These are phyloP conservation scores for Solanum etuberosum DNA, from an alignment of 257 asterid species.

Conservation along the genomic window DNA sequence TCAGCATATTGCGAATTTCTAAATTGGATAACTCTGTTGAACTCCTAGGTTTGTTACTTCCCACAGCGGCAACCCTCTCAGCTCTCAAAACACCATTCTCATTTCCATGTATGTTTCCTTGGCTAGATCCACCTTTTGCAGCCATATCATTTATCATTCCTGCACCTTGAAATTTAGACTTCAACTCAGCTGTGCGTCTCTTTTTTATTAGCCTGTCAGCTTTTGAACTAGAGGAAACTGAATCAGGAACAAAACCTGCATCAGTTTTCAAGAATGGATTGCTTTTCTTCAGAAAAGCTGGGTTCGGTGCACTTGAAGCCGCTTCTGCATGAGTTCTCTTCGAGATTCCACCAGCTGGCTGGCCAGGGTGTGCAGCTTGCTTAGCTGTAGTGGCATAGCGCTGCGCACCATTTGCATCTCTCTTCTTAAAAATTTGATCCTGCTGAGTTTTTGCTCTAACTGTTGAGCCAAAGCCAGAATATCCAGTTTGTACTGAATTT, in stretches of 20 bases:
- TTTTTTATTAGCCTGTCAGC: conserved; percentile 8
- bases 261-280: not conserved
- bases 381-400: not conserved
- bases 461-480: not conserved
- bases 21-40: conserved; percentile 17
- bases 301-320: not conserved
- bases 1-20: conserved; percentile 23
- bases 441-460: not conserved
- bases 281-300: not conserved
- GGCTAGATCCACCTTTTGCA: conserved; percentile 3
- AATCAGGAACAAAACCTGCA: conserved; percentile 11
- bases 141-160: conserved; percentile 2
- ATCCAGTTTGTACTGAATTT: not conserved
- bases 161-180: not conserved
- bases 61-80: not conserved
- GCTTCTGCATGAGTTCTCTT: conserved; percentile 17
- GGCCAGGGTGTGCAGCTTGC: conserved; percentile 4
- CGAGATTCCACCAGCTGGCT: conserved; percentile 3
- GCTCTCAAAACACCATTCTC: conserved; percentile 5
- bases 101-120: conserved; percentile 6
- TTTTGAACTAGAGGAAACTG: not conserved
- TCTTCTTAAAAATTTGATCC: not conserved
- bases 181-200: conserved; percentile 23
- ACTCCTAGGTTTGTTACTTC: not conserved
- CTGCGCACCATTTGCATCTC: not conserved